phyloP scores from a whole-genome alignment of 495 filamentous ascomycete genomes.

The Talaromyces nanjingensis region DNA sequence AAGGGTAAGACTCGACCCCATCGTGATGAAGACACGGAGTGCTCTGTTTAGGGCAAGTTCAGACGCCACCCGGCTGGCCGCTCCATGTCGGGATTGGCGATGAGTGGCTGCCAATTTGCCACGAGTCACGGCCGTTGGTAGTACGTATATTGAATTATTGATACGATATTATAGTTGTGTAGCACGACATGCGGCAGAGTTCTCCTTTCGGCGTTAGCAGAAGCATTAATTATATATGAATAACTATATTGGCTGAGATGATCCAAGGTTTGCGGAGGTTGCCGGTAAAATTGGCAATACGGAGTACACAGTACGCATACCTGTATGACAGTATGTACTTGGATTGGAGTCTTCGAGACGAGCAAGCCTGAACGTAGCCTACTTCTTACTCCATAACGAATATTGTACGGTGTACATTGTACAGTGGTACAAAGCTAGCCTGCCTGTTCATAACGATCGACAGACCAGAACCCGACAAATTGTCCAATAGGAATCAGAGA shows the following conservation, averaged over 20 bases:
- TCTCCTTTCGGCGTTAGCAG: neutral
- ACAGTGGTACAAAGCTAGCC: neutral
- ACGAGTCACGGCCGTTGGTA: neutral
- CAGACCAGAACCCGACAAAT: neutral
- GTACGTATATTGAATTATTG: neutral
- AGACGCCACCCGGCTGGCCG: neutral
- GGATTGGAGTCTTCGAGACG: neutral
- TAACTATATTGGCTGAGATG: neutral
- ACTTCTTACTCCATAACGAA: neutral
- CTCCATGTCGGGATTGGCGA: neutral
- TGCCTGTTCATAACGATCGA: neutral
- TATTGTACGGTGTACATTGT: neutral
- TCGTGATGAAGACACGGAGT: neutral
- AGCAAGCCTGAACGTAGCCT: neutral
- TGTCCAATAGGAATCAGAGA: neutral
- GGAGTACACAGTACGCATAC: neutral
- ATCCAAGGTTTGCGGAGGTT: neutral
- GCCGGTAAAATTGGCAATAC: neutral
- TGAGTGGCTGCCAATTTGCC: neutral
- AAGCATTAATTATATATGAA: neutral
- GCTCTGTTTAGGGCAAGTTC: slow-evolving; percentile 3
- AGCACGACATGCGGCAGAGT: neutral
- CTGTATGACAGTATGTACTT: neutral
- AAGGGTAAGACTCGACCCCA: neutral
- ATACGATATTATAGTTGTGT: neutral